Evolutionary conservation across 2,329 filamentous ascomycete genomes (phyloP), one percentile per base, ranked within the genome.

Genomic region (Stemphylium lycopersici): DNA sequence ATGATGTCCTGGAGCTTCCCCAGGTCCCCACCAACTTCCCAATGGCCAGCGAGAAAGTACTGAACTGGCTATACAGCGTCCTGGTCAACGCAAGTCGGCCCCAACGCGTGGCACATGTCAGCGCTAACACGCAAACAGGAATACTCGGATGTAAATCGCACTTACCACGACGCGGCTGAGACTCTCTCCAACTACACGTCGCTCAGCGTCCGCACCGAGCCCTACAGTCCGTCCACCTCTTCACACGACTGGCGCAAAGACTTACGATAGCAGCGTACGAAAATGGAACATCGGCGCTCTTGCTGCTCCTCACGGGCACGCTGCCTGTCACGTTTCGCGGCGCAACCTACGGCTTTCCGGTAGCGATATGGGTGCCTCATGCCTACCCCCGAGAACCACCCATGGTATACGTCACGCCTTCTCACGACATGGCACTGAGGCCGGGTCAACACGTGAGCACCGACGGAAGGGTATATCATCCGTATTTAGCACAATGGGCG

Each of bases 31-130:
- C 42, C 42, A 36, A 45, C 42, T n/a, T 34, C 22, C 20, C 42
- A 36, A 86, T 87, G 67, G 90, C 96, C 72, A 89, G 91, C 68
- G 92, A 96, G 77, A 90, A 92, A 78, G 89, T 96, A 57, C 83
- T 98, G 70, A 93, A 92, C 78, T 98, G 93, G 93, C 87, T 98
- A 5, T 96, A 96, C 78, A 95, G 90, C 77, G 88, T 96, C 51
- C 79, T 98, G 54, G 90, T 89, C 37, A 74, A 70, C 53, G 75
- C 73, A 68, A 46, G 24, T 20, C 1, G 8, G 24, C 16, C 13
- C 16, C 6, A 12, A 6, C 8, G 16, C 13, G 36, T 16, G 32
- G 4, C 6, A 20, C 10, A n/a, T 8, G 5, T 11, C 34, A 20
- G 31, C 49, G 16, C 49, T 48, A 20, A 65, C 5, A 11, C 2